Conservation (phyloP, 352 stramenopile genomes). For the Phytophthora pluvialis region DNA sequence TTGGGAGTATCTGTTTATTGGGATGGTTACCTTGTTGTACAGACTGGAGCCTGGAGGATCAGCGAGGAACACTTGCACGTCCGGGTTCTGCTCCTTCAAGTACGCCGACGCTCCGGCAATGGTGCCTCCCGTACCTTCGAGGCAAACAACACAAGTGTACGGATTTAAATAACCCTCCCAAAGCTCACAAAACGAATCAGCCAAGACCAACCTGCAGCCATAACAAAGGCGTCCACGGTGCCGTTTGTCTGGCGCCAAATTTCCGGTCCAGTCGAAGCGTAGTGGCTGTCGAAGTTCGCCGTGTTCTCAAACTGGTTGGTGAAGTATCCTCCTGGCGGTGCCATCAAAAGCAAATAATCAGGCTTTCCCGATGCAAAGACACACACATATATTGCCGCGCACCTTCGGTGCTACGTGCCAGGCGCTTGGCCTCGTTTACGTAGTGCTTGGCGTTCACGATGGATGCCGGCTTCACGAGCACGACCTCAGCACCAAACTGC, state of each 20-base stretch:
- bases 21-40: slow-evolving; percentile 91
- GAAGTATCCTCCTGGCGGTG: slow-evolving; percentile 89
- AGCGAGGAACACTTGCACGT: slow-evolving; percentile 93
- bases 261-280: slow-evolving; percentile 94
- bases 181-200: background rate
- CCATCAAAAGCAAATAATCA: background rate
- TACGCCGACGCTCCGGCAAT: slow-evolving; percentile 96
- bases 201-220: slow-evolving; percentile 90
- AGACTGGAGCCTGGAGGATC: slow-evolving; percentile 97
- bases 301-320: slow-evolving; percentile 99
- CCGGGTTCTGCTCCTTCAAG: slow-evolving; percentile 90
- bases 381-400: background rate
- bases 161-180: background rate
- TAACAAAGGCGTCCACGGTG: slow-evolving; percentile 96
- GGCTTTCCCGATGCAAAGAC: background rate
- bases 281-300: slow-evolving; percentile 96
- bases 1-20: background rate
- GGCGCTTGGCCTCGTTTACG: slow-evolving; percentile 94
- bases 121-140: slow-evolving; percentile 94
- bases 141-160: background rate
- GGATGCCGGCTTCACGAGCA: slow-evolving; percentile 91
- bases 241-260: slow-evolving; percentile 94
- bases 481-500: slow-evolving; percentile 87
- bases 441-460: slow-evolving; percentile 99
- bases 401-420: slow-evolving; percentile 86